A percentile compares a stretch with the other conserved stretches of the same genome.
Conservation (phyloP, 768 basidiomycete genomes). For the Psilocybe subaeruginosa region DNA sequence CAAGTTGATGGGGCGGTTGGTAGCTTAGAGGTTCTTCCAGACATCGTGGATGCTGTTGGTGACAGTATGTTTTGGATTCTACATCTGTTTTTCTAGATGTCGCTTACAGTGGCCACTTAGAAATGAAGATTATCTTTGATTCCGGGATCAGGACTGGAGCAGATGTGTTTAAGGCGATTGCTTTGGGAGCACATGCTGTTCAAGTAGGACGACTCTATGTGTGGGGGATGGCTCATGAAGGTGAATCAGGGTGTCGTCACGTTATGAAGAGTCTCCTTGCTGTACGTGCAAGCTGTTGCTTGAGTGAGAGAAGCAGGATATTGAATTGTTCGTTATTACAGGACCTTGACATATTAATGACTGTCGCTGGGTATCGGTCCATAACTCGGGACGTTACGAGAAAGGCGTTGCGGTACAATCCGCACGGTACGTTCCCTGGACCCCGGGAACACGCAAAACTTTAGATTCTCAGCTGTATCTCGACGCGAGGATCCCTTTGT, state of each 20-base stretch:
- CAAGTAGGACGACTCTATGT: constrained; percentile 51
- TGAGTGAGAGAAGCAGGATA: neutral
- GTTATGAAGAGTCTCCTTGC: constrained; percentile 56
- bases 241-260: constrained; percentile 53
- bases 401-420: constrained; percentile 35
- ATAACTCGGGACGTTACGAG: constrained; percentile 36
- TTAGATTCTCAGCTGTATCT: neutral
- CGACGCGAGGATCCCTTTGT: too few species aligned
- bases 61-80: constrained; percentile 35
- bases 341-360: constrained; percentile 48
- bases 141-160: constrained; percentile 55
- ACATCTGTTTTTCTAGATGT: neutral
- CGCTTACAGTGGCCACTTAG: constrained; percentile 19
- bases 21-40: constrained; percentile 52
- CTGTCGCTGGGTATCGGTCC: constrained; percentile 41
- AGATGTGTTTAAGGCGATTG: constrained; percentile 60
- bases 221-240: constrained; percentile 56
- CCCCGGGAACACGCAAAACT: constrained; percentile 34
- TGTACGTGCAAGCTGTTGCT: constrained; percentile 21
- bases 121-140: constrained; percentile 55
- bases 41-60: constrained; percentile 53
- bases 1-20: constrained; percentile 61
- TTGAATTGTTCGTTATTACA: constrained; percentile 2
- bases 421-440: constrained; percentile 32
- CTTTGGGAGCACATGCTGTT: constrained; percentile 57